Conservation (phyloP, 192 early-diverging fungal genomes). For the Thamnidium elegans region DNA sequence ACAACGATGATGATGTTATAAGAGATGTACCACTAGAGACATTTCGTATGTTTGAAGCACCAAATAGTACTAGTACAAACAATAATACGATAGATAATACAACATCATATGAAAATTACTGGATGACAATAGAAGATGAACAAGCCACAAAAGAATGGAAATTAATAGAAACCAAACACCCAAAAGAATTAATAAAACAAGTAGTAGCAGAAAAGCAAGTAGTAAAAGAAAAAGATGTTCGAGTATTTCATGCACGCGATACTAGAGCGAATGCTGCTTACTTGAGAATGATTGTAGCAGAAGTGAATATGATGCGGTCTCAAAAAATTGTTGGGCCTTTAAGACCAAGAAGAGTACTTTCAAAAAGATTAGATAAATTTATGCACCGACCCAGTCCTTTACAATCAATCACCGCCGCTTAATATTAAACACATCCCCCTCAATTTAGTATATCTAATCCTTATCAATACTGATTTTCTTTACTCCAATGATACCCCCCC, state of each 20-base stretch:
- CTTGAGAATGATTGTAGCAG: slow-evolving; percentile 52
- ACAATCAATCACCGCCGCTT: neutral
- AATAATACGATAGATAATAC: neutral
- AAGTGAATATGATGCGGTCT: slow-evolving; percentile 53
- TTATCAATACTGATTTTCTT: too few species aligned
- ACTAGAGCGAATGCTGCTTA: slow-evolving; percentile 46
- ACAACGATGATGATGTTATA: neutral
- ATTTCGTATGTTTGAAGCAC: slow-evolving; percentile 24
- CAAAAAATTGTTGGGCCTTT: slow-evolving; percentile 48
- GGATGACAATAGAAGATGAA: neutral
- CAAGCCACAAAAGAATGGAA: too few species aligned
- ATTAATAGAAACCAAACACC: too few species aligned
- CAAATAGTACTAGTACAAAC: neutral
- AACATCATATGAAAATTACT: slow-evolving; percentile 20
- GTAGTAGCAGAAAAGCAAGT: neutral
- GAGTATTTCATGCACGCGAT: slow-evolving; percentile 20
- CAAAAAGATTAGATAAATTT: slow-evolving; percentile 38
- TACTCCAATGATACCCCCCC: too few species aligned
- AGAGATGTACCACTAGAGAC: slow-evolving; percentile 23
- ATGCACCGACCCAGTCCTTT: slow-evolving; percentile 18
- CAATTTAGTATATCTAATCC: too few species aligned
- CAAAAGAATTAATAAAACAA: neutral
- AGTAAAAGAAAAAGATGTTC: neutral
- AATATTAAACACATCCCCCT: too few species aligned
- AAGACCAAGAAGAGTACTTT: slow-evolving; percentile 42